These are phyloP conservation scores for Oleoguttula mirabilis DNA, from an alignment of 495 filamentous ascomycete genomes.

Conservation along the genomic window DNA sequence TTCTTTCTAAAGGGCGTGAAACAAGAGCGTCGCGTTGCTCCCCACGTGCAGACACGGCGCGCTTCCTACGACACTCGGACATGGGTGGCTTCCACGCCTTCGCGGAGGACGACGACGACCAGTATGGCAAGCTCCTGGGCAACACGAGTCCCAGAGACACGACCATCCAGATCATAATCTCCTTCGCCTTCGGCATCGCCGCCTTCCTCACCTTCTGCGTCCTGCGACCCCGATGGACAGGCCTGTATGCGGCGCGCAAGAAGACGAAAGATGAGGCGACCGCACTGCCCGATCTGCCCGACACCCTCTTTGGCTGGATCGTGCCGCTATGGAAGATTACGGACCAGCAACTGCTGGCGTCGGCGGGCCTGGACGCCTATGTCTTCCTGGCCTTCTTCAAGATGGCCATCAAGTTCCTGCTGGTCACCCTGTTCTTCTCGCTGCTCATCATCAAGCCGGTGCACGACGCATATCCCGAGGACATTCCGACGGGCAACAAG, in stretches of 20 bases:
- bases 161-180: conserved; percentile 47
- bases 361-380: conserved; percentile 89
- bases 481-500: conserved; percentile 34
- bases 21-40: too few relatives aligned
- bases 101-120: conserved; percentile 10
- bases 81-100: background rate
- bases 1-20: too few relatives aligned
- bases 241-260: conserved; percentile 82
- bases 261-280: conserved; percentile 54
- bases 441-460: conserved; percentile 71
- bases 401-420: conserved; percentile 76
- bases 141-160: conserved; percentile 39
- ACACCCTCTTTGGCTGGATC: conserved; percentile 89
- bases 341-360: conserved; percentile 77
- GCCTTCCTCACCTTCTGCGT: conserved; percentile 58
- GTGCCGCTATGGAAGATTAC: conserved; percentile 75
- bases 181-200: conserved; percentile 41
- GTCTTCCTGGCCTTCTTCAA: conserved; percentile 93
- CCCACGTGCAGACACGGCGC: too few relatives aligned
- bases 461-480: conserved; percentile 55
- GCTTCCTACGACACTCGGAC: too few relatives aligned
- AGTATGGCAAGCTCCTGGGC: conserved; percentile 17
- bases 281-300: conserved; percentile 70
- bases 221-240: conserved; percentile 82
- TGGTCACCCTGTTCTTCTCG: conserved; percentile 66